Evolutionary conservation across 177 flowering plant genomes (phyloP), one percentile per base, ranked within the genome.

Genomic region (Vitis hybrid): DNA sequence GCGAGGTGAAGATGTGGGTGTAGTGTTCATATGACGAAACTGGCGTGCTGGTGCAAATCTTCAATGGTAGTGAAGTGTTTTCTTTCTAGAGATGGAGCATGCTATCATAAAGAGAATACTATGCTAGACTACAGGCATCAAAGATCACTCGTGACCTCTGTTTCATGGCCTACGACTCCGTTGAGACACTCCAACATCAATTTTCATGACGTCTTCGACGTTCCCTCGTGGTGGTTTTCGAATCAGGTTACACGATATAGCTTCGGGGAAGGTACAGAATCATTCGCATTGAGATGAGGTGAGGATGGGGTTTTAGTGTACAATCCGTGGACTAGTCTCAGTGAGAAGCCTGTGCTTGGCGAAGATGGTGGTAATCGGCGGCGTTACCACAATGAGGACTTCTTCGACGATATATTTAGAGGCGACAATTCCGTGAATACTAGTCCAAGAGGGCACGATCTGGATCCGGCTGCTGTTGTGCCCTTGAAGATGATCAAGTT

Each of bases 311-410:
- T 57, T 7, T 16, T 15, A 7, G 15, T 61, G 29, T 66, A 73
- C 6, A 61, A 56, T 55, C 65, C 81, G n/a, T 83, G 87, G 90
- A 48, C 81, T 60, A 78, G 74, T 49, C 22, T 74, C 53, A 66
- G 68, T 5, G 96, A 89, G 81, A 90, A 85, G 77, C 94, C 94
- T 12, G 97, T 94, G 66, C 91, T 94, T 68, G 98, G 98, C 2
- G 91, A 79, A 29, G 89, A 79, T 26, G 69, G 52, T 19, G 57
- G 16, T 19, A 71, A 18, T 57, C 75, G 86, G 6, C 74, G 94
- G 72, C 66, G 85, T 14, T 65, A 73, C 57, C 64, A 73, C 2
- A 76, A 83, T 39, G 72, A 71, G 31, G 87, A 85, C 53, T 94
- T 91, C 81, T 94, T 80, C 39, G 87, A 83, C 59, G 96, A 94